Conservation (phyloP, 441 rosid species). For the Croton setiger region DNA sequence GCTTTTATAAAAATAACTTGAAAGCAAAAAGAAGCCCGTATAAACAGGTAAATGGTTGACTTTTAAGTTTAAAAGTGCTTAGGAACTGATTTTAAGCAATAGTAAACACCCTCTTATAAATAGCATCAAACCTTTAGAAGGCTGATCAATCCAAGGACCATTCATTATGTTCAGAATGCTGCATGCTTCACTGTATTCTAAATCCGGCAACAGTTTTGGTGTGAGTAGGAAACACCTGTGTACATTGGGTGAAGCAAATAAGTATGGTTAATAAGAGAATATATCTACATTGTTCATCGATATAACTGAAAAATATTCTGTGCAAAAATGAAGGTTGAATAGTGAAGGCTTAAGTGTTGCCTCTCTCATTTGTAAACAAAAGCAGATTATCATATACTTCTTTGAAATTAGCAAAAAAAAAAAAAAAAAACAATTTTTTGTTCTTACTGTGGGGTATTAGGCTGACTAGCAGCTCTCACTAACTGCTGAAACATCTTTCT, state of each 20-base stretch:
- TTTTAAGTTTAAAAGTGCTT: too few species aligned
- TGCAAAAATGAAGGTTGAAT: too few species aligned
- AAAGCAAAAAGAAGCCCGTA: too few species aligned
- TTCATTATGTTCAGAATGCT: slow-evolving; percentile 94
- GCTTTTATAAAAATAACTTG: too few species aligned
- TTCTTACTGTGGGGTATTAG: slow-evolving; percentile 91
- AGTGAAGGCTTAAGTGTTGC: too few species aligned
- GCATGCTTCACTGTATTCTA: slow-evolving; percentile 87
- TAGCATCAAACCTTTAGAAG: slow-evolving; percentile 61
- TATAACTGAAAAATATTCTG: not conserved
- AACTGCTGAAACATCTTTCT: slow-evolving; percentile 98
- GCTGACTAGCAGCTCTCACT: slow-evolving; percentile 96
- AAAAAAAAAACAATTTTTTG: not conserved
- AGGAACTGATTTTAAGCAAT: too few species aligned
- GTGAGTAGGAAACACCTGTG: slow-evolving; percentile 90
- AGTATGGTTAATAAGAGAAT: not conserved
- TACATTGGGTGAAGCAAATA: not conserved
- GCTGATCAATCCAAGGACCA: slow-evolving; percentile 92
- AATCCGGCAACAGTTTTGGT: slow-evolving; percentile 82
- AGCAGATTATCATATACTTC: too few species aligned
- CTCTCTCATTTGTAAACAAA: too few species aligned
- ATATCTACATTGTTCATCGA: not conserved
- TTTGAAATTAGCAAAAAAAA: too few species aligned
- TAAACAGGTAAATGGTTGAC: too few species aligned
- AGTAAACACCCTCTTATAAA: too few species aligned